These are phyloP conservation scores for Dendrobium nobile DNA, from an alignment of 106 monocot genomes.

Conservation along the genomic window DNA sequence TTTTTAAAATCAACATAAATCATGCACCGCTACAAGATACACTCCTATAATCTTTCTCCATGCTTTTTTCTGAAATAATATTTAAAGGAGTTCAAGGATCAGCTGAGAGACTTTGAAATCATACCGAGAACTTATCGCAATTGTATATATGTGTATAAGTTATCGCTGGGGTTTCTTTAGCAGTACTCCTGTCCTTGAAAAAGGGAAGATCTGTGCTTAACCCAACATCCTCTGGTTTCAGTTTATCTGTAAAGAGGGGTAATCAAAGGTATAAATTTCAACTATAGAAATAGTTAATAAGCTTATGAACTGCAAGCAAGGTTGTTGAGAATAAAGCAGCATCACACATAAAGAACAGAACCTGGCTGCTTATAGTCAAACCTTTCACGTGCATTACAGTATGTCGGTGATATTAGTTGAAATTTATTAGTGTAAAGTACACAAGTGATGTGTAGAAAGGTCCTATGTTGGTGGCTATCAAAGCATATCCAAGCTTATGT, in stretches of 20 bases:
- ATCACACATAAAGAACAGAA: neutral
- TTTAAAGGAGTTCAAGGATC: neutral
- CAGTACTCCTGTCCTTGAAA: conserved; percentile 32
- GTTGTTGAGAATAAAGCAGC: neutral
- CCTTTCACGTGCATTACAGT: neutral
- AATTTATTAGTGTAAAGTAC: too few relatives aligned
- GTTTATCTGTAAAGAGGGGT: conserved; percentile 38
- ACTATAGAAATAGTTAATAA: neutral
- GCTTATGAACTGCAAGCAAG: neutral
- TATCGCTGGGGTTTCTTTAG: conserved; percentile 38
- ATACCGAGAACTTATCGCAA: conserved; percentile 79
- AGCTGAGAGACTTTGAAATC: neutral
- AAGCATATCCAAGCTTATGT: neutral
- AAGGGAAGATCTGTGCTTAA: conserved; percentile 61
- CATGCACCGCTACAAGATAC: neutral
- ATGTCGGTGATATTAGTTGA: neutral
- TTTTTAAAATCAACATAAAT: neutral
- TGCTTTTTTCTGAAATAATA: neutral
- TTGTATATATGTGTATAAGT: conserved; percentile 52
- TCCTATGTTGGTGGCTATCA: neutral
- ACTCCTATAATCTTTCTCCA: neutral
- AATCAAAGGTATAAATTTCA: neutral
- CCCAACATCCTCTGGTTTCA: conserved; percentile 76
- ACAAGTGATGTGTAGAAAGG: neutral
- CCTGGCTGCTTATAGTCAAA: neutral